Conservation (phyloP, 257 asterid genomes). For the Parsonsia alboflavescens region DNA sequence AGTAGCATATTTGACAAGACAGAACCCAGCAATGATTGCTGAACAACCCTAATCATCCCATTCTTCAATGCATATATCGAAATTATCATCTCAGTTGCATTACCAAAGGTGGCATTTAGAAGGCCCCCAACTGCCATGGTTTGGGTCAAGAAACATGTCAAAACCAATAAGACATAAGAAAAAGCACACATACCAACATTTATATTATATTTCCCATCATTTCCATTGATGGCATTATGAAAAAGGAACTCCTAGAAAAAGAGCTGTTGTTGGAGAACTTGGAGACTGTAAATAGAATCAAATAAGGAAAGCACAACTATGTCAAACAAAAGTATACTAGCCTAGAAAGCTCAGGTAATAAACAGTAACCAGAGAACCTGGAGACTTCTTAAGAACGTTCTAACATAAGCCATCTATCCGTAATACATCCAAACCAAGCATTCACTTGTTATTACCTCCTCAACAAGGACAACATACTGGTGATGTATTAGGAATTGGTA, state of each 20-base stretch:
- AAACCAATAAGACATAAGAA: background rate
- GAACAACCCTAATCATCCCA: slow-evolving; percentile 92
- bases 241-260: background rate
- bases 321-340: background rate
- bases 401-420: background rate
- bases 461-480: background rate
- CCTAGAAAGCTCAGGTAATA: background rate
- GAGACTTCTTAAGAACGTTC: background rate
- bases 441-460: background rate
- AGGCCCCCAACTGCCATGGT: slow-evolving; percentile 81
- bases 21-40: slow-evolving; percentile 87
- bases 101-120: slow-evolving; percentile 93
- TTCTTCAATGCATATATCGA: slow-evolving; percentile 83
- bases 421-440: background rate
- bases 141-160: background rate
- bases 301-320: background rate
- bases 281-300: too few relatives aligned
- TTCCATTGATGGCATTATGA: background rate
- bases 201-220: background rate
- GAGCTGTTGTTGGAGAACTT: background rate
- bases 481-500: background rate
- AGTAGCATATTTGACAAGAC: slow-evolving; percentile 94
- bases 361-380: background rate
- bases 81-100: slow-evolving; percentile 96
- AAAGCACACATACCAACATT: background rate